Evolutionary conservation across 192 early-diverging fungal genomes (phyloP), one percentile per base, ranked within the genome.

Genomic region (Backusella macrospora): DNA sequence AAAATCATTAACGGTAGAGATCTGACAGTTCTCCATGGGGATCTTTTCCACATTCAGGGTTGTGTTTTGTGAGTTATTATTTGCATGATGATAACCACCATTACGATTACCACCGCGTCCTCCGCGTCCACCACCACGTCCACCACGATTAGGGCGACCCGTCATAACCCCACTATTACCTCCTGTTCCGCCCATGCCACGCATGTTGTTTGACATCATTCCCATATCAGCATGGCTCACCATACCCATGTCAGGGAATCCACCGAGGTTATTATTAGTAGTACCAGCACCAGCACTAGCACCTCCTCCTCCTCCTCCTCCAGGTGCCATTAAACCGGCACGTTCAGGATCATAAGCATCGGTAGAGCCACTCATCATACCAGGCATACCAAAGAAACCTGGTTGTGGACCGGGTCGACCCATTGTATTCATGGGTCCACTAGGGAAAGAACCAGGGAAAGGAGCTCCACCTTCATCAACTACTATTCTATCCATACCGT

Each of bases 11-110:
- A 95, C 85, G 48, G 88, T 89, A 65, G 90, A 91, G 8, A 93
- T 85, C 37, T 83, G 83, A 72, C 87, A 89, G 66, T 71, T 73
- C 75, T 93, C 92, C 12, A 66, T 42, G 21, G 94, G 94, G 65
- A 95, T 93, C 72, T 93, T 92, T 59, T 95, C 91, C 18, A 95
- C 90, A 14, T 87, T 85, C 5, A 95, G 72, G 0, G 78, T 89
- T 65, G 85, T 89, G 74, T 82, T 84, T 39, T 69, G 46, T n/a
- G 74, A 72, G 29, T 70, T 73, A 8, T 63, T 47, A 37, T 71
- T 59, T 46, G 72, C 70, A 2, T 65, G 75, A 37, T 64, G 48
- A 40, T 76, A 78, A 62, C 82, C 82, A 7, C 82, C 81, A 65
- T 78, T 75, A n/a, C 80, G 73, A 5, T 83, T 45, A 12, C 83